Conservation (phyloP, 140 eudicot species). For the Eryngium alpinum region DNA sequence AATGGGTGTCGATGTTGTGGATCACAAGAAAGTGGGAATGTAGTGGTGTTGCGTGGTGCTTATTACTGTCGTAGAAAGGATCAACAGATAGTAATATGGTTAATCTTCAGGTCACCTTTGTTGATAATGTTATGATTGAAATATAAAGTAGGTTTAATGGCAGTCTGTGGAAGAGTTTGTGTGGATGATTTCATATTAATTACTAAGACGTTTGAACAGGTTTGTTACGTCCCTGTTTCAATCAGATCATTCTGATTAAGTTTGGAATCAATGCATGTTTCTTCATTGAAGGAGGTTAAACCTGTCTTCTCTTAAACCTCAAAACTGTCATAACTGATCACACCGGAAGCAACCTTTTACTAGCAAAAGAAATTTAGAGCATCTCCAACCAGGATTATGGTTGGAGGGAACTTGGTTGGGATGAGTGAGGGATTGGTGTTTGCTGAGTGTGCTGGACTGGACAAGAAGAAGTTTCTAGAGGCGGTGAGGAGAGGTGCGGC, state of each 20-base stretch:
- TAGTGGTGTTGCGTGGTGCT: conserved; percentile 73
- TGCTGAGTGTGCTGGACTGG: conserved; percentile 81
- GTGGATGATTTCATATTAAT: too few species aligned
- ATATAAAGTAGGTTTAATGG: too few species aligned
- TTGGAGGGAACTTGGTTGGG: conserved; percentile 78
- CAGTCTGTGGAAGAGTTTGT: too few species aligned
- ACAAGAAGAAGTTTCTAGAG: conserved; percentile 49
- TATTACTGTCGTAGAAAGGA: conserved; percentile 62
- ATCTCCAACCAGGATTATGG: conserved; percentile 80
- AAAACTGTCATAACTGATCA: conserved; percentile 57
- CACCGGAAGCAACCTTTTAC: conserved; percentile 67
- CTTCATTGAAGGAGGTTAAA: too few species aligned
- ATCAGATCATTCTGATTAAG: conserved; percentile 3
- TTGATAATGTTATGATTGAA: conserved; percentile 69
- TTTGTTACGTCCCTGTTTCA: too few species aligned
- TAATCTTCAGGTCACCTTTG: conserved; percentile 42
- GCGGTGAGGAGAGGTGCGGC: conserved; percentile 83
- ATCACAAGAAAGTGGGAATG: conserved; percentile 37
- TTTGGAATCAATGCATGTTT: too few species aligned
- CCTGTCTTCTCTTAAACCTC: too few species aligned
- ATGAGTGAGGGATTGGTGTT: conserved; percentile 86
- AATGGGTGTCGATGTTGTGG: conserved; percentile 83
- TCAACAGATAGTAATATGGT: conserved; percentile 44
- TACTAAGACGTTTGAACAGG: too few species aligned
- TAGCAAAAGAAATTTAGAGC: conserved; percentile 50